Percentiles rank a stretch among this genome's conserved stretches.
These are phyloP conservation scores for Aspergillus carlsbadensis DNA, from an alignment of 495 filamentous ascomycete genomes.

Conservation along the genomic window DNA sequence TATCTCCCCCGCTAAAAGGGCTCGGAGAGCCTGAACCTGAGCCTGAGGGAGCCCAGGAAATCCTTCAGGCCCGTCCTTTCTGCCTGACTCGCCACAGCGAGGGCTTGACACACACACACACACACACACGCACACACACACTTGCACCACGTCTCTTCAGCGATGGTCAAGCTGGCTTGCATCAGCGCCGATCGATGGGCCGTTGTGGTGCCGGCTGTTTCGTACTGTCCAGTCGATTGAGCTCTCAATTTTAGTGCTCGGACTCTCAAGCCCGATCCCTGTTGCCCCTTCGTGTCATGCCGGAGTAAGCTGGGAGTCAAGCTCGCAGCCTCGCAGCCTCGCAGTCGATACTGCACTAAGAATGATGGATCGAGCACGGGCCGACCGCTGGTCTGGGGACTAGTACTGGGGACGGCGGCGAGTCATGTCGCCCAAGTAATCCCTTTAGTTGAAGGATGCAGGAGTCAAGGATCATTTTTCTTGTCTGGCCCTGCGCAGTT, in stretches of 20 bases:
- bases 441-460: no score
- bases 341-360: no score
- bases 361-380: no score
- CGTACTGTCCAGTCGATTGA: neutral
- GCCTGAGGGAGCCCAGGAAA: no score
- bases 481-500: no score
- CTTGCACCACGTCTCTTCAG: neutral
- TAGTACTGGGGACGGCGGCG: no score
- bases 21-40: neutral
- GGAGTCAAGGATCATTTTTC: no score
- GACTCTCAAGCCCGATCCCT: neutral
- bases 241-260: neutral
- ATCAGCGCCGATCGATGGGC: constrained; percentile 7
- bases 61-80: neutral
- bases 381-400: no score
- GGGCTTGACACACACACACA: neutral
- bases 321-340: no score
- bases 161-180: neutral
- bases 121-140: no score
- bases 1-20: neutral
- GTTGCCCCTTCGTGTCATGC: neutral
- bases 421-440: no score
- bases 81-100: constrained; percentile 17
- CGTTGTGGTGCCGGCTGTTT: neutral
- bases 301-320: no score